Base-by-base conservation (phyloP, 2,329 filamentous ascomycete genomes). In the Alternaria infectoria region DNA sequence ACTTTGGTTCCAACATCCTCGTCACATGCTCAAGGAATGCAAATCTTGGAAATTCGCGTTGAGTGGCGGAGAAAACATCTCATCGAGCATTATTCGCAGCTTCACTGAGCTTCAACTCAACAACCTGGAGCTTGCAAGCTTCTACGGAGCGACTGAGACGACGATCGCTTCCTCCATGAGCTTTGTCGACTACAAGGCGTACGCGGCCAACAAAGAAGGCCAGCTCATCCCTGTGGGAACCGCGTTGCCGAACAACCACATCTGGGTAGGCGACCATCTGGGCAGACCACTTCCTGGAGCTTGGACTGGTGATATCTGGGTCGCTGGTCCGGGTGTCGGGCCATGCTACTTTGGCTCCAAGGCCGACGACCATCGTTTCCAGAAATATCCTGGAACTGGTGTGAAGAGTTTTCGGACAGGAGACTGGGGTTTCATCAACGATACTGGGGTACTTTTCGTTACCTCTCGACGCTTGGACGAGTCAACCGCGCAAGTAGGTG, bases 271-370 rank as follows among this genome's bases (percentile, higher is more conserved):
- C 3, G 44, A 57, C 21, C 32, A 45, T 5, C 28, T 32, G 17
- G 54, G 54, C 15, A 44, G 25, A 17, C 17, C 54, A 36, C 43
- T 57, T 26, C 54, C 54, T 46, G 26, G 28, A 32, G 54, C 23
- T 47, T 57, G 54, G 44, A 57, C 17, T 40, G 54, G 54, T 21
- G 54, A 57, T 23, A 57, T 57, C 17, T 57, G 19, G 43, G 44
- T 57, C 17, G 44, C 26, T 8, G 44, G 54, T 8, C 21, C 54
- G 1, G 54, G 54, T 17, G n/a, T 32, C 13, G 45, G 44, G 17
- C n/a, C 8, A 15, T 11, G 28, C 44, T 57, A 57, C 45, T 43
- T 26, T 12, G 19, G 30, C 19, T 28, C 30, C 8, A 21, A 44
- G 21, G 55, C 17, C 30, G 55, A 50, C 8, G 12, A 43, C 8